Evolutionary conservation across 202 grass and related monocot species (phyloP).

Genomic region (Sporobolus alterniflorus): DNA sequence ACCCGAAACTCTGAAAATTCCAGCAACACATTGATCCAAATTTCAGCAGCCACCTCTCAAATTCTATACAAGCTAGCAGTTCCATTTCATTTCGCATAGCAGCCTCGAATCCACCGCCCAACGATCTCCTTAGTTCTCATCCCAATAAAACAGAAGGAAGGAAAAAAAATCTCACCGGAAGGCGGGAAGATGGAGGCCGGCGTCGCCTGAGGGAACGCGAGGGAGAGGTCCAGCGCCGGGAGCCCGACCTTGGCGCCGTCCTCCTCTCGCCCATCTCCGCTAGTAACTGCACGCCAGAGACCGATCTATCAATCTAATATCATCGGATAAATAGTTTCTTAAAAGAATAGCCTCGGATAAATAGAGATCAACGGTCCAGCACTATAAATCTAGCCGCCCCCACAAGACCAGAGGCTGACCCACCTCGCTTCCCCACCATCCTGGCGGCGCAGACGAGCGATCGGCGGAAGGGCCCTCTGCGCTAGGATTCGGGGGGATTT

Average conservation of each 20-base stretch:
- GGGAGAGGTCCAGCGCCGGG: constrained; percentile 45
- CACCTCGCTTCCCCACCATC: constrained; percentile 40
- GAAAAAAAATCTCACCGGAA: neutral
- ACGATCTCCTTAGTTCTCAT: neutral
- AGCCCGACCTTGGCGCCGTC: constrained; percentile 33
- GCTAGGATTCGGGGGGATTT: neutral
- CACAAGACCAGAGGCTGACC: neutral
- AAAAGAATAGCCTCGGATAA: neutral
- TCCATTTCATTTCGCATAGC: neutral
- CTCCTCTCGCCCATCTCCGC: constrained; percentile 15
- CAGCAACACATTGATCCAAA: neutral
- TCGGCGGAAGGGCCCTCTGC: neutral
- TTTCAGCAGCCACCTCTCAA: neutral
- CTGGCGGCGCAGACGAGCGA: neutral
- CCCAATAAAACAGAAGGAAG: neutral
- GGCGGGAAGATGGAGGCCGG: constrained; percentile 64
- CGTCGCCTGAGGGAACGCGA: constrained; percentile 66
- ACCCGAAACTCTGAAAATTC: neutral
- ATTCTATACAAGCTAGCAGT: neutral
- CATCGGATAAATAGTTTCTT: too few species aligned
- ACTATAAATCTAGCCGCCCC: neutral
- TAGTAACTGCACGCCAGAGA: neutral
- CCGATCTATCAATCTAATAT: neutral
- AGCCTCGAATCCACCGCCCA: neutral
- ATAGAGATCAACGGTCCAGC: neutral